Base-by-base conservation (phyloP, 2,329 filamentous ascomycete species). In the Fusarium irregulare region DNA sequence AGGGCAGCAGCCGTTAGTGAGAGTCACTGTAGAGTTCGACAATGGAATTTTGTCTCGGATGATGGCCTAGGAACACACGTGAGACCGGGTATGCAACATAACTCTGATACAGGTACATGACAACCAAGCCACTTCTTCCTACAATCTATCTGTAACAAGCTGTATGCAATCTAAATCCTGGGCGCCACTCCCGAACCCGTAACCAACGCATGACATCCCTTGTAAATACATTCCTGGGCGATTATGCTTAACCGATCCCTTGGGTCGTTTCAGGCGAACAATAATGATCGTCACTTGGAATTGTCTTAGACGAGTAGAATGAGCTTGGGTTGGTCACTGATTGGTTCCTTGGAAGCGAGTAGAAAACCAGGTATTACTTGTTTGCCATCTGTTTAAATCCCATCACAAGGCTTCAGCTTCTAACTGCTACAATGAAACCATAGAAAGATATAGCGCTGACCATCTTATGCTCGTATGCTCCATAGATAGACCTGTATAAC, bases 161-260 rank as follows among this genome's bases (percentile, higher is more conserved):
- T 58, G 32, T 25, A 47, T 18, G 12, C 13, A 44, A 53, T 65
- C 10, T 48, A 48, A 23, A 63, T 47, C 49, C 41, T 28, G 45
- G 59, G 28, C 53, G 56, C 56, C 62, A 64, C 53, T 25, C 40
- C 42, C 32, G 20, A 9, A 30, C 9, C 2, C 18, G 9, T 30
- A 21, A 44, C 56, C 42, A 32, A 48, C 21, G 20, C 44, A 37
- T 48, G 10, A 46, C 41, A 27, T 21, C 18, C 67, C 66, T 34
- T 71, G 67, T 12, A 54, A 13, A 18, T 47, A 56, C 48, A 46
- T 55, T n/a, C 37, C 40, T 42, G 53, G 60, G 50, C 21, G 40
- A 46, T 44, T 25, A 27, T 50, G n/a, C 14, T 30, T 32, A 23
- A 34, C 58, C 63, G n/a, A 45, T 20, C 42, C 27, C 44, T 42